Conservation (phyloP, 768 basidiomycete species). For the Pleurotus tuoliensis region DNA sequence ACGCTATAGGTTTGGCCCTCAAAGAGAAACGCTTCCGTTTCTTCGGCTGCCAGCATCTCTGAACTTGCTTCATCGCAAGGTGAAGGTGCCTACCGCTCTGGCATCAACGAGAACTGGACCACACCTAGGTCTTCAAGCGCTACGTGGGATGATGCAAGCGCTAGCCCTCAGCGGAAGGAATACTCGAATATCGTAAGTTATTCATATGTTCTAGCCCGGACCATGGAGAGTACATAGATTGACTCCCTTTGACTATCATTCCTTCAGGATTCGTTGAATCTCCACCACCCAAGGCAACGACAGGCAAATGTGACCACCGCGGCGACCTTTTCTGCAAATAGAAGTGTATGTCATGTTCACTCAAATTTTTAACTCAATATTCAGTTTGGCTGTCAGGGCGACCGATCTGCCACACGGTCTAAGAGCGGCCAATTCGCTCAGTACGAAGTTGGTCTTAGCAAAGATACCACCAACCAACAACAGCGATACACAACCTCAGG, state of each 20-base stretch:
- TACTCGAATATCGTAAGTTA: constrained; percentile 42
- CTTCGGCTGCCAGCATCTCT: constrained; percentile 50
- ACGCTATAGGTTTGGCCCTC: constrained; percentile 56
- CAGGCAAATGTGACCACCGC: constrained; percentile 32
- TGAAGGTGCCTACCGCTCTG: constrained; percentile 45
- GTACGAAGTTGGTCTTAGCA: constrained; percentile 42
- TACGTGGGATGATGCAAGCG: constrained; percentile 56
- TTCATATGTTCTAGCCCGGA: constrained; percentile 8
- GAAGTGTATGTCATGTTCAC: constrained; percentile 30
- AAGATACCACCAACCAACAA: constrained; percentile 34
- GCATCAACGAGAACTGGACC: constrained; percentile 47
- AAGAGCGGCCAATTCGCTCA: constrained; percentile 52
- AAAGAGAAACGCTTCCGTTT: constrained; percentile 58
- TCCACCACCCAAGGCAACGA: constrained; percentile 44
- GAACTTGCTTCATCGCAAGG: constrained; percentile 42
- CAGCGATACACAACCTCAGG: constrained; percentile 32
- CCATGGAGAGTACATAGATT: background rate
- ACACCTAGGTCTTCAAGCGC: constrained; percentile 48
- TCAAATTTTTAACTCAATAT: constrained; percentile 13
- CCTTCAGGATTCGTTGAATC: constrained; percentile 40
- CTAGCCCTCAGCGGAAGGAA: constrained; percentile 47
- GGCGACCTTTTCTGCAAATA: constrained; percentile 32
- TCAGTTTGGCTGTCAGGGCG: constrained; percentile 33
- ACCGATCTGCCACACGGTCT: constrained; percentile 33
- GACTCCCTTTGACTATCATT: background rate